Evolutionary conservation across 169 alveolate species (phyloP).

Genomic region (Plasmodium adleri): DNA sequence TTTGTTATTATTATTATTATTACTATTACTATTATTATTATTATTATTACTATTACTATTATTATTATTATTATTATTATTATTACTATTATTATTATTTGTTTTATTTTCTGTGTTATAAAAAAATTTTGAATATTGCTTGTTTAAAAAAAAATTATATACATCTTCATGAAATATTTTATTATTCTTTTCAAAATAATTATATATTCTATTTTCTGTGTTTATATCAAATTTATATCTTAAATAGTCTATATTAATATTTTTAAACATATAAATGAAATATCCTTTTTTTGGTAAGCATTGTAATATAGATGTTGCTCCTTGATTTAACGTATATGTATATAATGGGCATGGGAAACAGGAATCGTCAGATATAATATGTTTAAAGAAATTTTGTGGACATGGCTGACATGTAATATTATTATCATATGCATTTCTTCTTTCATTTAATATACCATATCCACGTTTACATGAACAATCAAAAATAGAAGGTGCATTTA

Average conservation of each 20-base stretch:
- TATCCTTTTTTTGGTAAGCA: constrained; percentile 84
- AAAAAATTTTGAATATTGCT: constrained; percentile 24
- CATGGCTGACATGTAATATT: constrained; percentile 39
- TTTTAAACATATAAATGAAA: constrained; percentile 64
- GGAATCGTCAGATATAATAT: constrained; percentile 76
- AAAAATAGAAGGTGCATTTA: constrained; percentile 40
- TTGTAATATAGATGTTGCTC: constrained; percentile 77
- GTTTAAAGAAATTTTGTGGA: constrained; percentile 71
- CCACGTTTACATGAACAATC: constrained; percentile 74
- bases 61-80: neutral
- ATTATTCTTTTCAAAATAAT: constrained; percentile 29
- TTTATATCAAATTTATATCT: constrained; percentile 57
- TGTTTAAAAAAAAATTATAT: constrained; percentile 47
- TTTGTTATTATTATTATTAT: neutral
- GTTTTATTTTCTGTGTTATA: constrained; percentile 2
- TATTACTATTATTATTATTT: neutral
- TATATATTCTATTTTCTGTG: constrained; percentile 43
- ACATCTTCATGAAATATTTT: constrained; percentile 59
- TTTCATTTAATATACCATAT: constrained; percentile 66
- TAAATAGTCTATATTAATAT: constrained; percentile 37
- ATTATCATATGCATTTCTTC: constrained; percentile 49
- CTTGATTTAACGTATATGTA: constrained; percentile 78
- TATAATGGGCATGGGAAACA: constrained; percentile 83
- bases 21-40: neutral
- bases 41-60: neutral